phyloP scores from a whole-genome alignment of 2,329 filamentous ascomycete species.

The Keithomyces neogunnii region DNA sequence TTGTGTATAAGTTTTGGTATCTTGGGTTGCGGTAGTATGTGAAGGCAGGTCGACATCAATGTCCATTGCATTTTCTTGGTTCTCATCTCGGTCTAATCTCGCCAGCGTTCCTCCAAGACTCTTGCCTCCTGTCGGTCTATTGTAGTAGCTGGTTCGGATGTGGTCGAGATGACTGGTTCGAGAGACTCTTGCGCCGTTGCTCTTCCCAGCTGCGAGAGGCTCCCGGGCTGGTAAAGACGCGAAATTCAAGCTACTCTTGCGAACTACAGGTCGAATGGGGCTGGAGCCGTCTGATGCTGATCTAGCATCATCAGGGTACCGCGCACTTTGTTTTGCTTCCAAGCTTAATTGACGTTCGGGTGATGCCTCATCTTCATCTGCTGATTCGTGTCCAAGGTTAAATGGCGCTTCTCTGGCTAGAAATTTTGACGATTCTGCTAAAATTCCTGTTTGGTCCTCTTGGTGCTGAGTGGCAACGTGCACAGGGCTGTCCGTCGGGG shows the following conservation, averaged over 20 bases:
- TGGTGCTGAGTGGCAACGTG: slow-evolving; percentile 25
- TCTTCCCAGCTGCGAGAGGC: slow-evolving; percentile 76
- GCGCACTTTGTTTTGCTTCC: slow-evolving; percentile 1
- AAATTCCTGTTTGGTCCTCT: slow-evolving; percentile 26
- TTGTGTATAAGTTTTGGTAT: slow-evolving; percentile 80
- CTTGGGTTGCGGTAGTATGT: slow-evolving; percentile 32
- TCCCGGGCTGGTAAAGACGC: slow-evolving; percentile 87
- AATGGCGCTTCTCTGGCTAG: neutral
- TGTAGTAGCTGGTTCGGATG: slow-evolving; percentile 64
- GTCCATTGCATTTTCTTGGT: slow-evolving; percentile 47
- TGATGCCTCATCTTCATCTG: slow-evolving; percentile 3
- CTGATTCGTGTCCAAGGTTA: neutral
- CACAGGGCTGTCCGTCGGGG: slow-evolving; percentile 15
- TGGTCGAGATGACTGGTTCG: slow-evolving; percentile 72
- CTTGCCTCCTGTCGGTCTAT: slow-evolving; percentile 64
- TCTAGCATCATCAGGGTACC: slow-evolving; percentile 35
- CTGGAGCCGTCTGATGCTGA: slow-evolving; percentile 65
- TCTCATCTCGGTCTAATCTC: slow-evolving; percentile 34
- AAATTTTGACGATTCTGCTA: slow-evolving; percentile 7
- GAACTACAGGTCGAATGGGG: slow-evolving; percentile 65
- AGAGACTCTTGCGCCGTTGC: slow-evolving; percentile 63
- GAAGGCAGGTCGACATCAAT: slow-evolving; percentile 31
- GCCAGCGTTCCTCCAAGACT: slow-evolving; percentile 47
- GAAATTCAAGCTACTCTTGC: slow-evolving; percentile 94
- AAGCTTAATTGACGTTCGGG: slow-evolving; percentile 5